phyloP scores from a whole-genome alignment of 2,329 filamentous ascomycete species.

The Penicillium sp. region DNA sequence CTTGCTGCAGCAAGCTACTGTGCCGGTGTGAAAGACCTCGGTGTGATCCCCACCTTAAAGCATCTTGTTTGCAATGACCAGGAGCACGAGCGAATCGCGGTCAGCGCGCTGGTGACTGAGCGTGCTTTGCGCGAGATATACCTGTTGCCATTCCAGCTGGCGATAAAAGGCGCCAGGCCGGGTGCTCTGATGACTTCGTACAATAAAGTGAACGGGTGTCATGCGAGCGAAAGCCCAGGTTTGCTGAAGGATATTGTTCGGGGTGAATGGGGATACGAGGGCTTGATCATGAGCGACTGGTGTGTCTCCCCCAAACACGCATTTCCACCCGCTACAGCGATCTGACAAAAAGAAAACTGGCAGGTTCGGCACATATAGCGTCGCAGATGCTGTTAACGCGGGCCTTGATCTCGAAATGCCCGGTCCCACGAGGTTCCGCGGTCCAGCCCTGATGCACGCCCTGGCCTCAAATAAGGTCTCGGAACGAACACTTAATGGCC shows the following conservation, averaged over 20 bases:
- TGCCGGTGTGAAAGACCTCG: slow-evolving; percentile 42
- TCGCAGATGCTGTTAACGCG: slow-evolving; percentile 41
- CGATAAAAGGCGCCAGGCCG: slow-evolving; percentile 55
- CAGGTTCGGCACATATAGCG: slow-evolving; percentile 46
- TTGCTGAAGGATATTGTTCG: slow-evolving; percentile 44
- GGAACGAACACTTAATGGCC: slow-evolving; percentile 54
- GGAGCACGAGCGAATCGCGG: slow-evolving; percentile 44
- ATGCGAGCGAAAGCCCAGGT: slow-evolving; percentile 42
- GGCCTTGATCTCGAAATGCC: slow-evolving; percentile 50
- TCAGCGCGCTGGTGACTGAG: slow-evolving; percentile 45
- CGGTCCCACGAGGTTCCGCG: slow-evolving; percentile 42
- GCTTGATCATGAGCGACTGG: slow-evolving; percentile 50
- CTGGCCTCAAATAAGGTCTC: slow-evolving; percentile 57
- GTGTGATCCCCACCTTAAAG: slow-evolving; percentile 75
- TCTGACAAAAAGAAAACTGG: neutral
- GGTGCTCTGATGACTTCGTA: slow-evolving; percentile 61
- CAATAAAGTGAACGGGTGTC: slow-evolving; percentile 56
- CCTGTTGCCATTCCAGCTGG: slow-evolving; percentile 63
- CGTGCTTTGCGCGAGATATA: slow-evolving; percentile 64
- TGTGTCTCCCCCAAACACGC: slow-evolving; percentile 15
- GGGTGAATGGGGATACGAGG: slow-evolving; percentile 47
- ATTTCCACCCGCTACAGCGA: neutral
- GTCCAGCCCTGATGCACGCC: slow-evolving; percentile 34
- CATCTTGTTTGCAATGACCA: slow-evolving; percentile 53
- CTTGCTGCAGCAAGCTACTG: neutral